Evolutionary conservation across 768 basidiomycete genomes (phyloP).

Genomic region (Leccinellum albellum): DNA sequence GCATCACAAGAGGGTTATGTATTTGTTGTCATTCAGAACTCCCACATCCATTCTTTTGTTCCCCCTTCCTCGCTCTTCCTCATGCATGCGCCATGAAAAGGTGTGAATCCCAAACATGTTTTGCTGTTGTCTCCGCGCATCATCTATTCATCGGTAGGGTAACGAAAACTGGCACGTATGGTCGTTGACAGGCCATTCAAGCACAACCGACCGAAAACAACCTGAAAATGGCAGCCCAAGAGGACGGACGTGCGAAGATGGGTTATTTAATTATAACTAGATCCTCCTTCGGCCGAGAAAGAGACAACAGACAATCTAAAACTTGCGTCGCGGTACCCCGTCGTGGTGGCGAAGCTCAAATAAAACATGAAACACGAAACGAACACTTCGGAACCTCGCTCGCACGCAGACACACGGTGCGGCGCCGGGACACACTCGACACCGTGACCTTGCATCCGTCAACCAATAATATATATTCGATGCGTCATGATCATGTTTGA

Average conservation of each 20-base stretch:
- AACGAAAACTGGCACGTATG: neutral
- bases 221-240: neutral
- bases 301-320: neutral
- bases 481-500: neutral
- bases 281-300: neutral
- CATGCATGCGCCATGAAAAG: neutral
- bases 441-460: neutral
- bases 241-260: neutral
- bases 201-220: no score
- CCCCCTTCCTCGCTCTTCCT: neutral
- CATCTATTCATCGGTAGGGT: neutral
- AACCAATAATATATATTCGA: neutral
- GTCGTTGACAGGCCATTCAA: neutral
- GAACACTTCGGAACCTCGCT: neutral
- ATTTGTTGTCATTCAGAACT: neutral
- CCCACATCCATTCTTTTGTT: neutral
- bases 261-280: neutral
- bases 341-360: neutral
- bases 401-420: neutral
- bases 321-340: neutral
- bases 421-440: neutral
- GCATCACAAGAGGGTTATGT: neutral
- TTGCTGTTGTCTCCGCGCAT: neutral
- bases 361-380: constrained; percentile 1
- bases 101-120: neutral